These are phyloP conservation scores for Xylaria flabelliformis DNA, from an alignment of 495 filamentous ascomycete genomes.

Conservation along the genomic window DNA sequence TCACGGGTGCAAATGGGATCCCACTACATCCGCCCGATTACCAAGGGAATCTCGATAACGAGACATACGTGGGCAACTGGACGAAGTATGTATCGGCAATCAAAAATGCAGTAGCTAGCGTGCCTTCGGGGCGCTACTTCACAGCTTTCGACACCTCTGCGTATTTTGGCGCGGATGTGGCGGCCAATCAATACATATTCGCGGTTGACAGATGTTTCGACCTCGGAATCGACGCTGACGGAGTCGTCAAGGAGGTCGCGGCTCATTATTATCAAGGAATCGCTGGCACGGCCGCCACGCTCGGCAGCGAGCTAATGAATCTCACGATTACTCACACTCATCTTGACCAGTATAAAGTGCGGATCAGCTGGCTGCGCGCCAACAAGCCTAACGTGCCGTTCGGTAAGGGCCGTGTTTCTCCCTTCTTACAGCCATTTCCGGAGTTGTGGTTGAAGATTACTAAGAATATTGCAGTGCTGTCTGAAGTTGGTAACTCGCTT, in stretches of 20 bases:
- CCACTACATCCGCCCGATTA: constrained; percentile 38
- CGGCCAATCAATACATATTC: constrained; percentile 31
- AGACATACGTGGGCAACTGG: constrained; percentile 41
- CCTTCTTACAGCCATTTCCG: not conserved
- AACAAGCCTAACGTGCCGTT: constrained; percentile 35
- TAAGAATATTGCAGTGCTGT: constrained; percentile 28
- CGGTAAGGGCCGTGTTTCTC: constrained; percentile 1
- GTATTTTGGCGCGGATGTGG: constrained; percentile 27
- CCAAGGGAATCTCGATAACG: constrained; percentile 37
- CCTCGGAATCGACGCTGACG: constrained; percentile 36
- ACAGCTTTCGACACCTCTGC: constrained; percentile 38
- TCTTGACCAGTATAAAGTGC: constrained; percentile 33
- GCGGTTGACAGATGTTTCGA: constrained; percentile 38
- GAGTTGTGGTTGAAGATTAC: no score
- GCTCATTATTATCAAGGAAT: constrained; percentile 40
- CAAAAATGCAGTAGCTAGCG: constrained; percentile 17
- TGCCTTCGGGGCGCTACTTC: constrained; percentile 35
- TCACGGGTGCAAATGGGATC: constrained; percentile 33
- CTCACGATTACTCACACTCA: constrained; percentile 30
- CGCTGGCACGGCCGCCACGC: constrained; percentile 34
- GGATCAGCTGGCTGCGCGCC: constrained; percentile 33
- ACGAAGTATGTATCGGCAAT: constrained; percentile 37
- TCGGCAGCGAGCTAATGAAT: constrained; percentile 35
- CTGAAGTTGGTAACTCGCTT: constrained; percentile 41
- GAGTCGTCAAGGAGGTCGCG: constrained; percentile 38